Percentiles rank a stretch among this genome's conserved stretches.
phyloP scores from a whole-genome alignment of 2,329 filamentous ascomycete genomes.

The Penicillium oxalicum region DNA sequence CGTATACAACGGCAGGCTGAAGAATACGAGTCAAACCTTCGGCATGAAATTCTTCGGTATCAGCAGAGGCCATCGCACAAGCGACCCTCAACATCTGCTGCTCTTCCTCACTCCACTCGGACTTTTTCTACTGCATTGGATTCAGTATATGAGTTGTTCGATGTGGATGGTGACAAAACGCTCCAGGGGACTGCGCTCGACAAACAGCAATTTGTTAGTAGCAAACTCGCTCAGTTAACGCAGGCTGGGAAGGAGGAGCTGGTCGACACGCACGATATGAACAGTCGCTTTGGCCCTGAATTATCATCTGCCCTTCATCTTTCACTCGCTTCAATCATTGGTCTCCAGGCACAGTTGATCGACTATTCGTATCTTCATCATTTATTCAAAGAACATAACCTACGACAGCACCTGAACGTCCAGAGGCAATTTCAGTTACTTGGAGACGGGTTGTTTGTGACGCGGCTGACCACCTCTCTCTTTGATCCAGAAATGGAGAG shows the following conservation, averaged over 20 bases:
- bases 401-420: conserved; percentile 66
- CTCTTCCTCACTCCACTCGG: not conserved
- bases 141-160: conserved; percentile 30
- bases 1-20: conserved; percentile 56
- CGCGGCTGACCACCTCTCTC: conserved; percentile 70
- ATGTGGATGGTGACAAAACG: conserved; percentile 28
- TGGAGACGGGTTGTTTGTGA: conserved; percentile 76
- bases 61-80: conserved; percentile 27
- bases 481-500: conserved; percentile 79
- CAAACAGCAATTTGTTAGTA: conserved; percentile 20
- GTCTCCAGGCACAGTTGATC: conserved; percentile 67
- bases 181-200: conserved; percentile 22
- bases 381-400: conserved; percentile 66
- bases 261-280: conserved; percentile 8
- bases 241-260: conserved; percentile 19
- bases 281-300: conserved; percentile 32
- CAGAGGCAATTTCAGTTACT: conserved; percentile 78
- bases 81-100: not conserved
- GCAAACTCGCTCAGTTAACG: conserved; percentile 27
- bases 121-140: conserved; percentile 4
- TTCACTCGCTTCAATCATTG: conserved; percentile 69
- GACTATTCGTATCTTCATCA: conserved; percentile 71
- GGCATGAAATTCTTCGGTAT: conserved; percentile 36
- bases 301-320: conserved; percentile 54
- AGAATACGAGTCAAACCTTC: conserved; percentile 33